Conservation (phyloP, 139 green algal genomes). For the Mychonastes homosphaera region DNA sequence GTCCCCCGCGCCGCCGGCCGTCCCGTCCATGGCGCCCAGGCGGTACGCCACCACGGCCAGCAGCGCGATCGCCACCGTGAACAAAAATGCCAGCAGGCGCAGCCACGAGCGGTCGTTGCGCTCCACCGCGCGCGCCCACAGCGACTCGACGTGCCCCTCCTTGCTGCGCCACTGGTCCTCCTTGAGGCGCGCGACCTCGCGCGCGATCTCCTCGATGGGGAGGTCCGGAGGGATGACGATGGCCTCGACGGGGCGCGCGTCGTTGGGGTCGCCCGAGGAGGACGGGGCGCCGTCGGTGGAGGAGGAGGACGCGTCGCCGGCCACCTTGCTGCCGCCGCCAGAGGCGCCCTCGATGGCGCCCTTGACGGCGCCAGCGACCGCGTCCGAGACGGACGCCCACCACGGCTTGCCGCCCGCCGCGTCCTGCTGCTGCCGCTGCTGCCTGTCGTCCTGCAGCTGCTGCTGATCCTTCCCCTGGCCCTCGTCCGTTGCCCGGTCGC, state of each 20-base stretch:
- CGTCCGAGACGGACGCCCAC: constrained; percentile 17
- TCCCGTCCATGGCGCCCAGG: constrained; percentile 12
- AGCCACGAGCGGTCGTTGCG: constrained; percentile 62
- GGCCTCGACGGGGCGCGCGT: constrained; percentile 34
- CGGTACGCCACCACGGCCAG: constrained; percentile 55
- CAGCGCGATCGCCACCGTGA: constrained; percentile 46
- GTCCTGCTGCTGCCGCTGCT: background rate
- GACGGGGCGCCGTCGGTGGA: no score
- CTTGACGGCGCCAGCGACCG: background rate
- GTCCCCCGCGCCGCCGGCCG: background rate
- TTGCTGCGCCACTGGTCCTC: constrained; percentile 48
- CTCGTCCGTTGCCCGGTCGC: background rate
- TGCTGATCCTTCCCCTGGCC: background rate
- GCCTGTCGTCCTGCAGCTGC: constrained; percentile 6
- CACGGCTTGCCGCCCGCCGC: constrained; percentile 8
- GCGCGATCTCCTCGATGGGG: constrained; percentile 75
- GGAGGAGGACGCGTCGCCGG: no score
- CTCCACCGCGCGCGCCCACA: constrained; percentile 53
- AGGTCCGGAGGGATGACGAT: constrained; percentile 67
- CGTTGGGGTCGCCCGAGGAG: no score
- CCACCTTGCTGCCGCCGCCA: no score
- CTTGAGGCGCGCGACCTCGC: constrained; percentile 35
- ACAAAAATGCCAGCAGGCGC: constrained; percentile 55
- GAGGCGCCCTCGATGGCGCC: no score
- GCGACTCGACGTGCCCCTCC: constrained; percentile 52